Conservation (phyloP, 2,329 filamentous ascomycete genomes). For the Rutstroemia sydowiana region DNA sequence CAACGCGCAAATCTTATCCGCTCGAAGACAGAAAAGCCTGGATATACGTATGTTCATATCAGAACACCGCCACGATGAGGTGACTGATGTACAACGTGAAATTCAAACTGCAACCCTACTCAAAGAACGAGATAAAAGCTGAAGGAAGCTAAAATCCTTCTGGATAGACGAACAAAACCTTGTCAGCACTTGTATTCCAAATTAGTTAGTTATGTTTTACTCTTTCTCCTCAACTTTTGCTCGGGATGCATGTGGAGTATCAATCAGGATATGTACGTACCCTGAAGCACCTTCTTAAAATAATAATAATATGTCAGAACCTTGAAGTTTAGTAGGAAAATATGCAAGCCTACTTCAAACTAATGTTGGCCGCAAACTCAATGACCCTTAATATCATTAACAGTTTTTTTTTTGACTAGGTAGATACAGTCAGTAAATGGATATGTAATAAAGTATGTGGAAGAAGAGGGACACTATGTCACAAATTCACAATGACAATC, state of each 20-base stretch:
- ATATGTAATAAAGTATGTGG: background rate
- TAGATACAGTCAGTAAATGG: background rate
- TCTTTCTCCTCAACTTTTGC: no score
- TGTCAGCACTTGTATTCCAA: constrained; percentile 7
- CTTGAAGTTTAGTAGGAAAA: background rate
- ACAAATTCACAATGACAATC: no score
- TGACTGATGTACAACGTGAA: background rate
- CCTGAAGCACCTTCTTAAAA: background rate
- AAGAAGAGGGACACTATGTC: no score
- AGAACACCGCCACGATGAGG: background rate
- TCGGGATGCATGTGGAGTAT: constrained; percentile 2
- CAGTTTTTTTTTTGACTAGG: background rate
- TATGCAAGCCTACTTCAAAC: background rate
- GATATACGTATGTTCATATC: background rate
- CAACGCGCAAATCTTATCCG: background rate
- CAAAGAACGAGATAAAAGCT: background rate
- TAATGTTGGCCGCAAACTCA: background rate
- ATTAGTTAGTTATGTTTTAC: background rate
- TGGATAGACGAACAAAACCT: background rate
- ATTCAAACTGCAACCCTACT: background rate
- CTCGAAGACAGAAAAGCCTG: background rate
- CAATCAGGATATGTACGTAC: constrained; percentile 1
- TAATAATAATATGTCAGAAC: background rate
- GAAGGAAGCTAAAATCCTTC: background rate
- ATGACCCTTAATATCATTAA: background rate